phyloP scores from a whole-genome alignment of 352 stramenopile genomes.

The Phytophthora macrochlamydospora region DNA sequence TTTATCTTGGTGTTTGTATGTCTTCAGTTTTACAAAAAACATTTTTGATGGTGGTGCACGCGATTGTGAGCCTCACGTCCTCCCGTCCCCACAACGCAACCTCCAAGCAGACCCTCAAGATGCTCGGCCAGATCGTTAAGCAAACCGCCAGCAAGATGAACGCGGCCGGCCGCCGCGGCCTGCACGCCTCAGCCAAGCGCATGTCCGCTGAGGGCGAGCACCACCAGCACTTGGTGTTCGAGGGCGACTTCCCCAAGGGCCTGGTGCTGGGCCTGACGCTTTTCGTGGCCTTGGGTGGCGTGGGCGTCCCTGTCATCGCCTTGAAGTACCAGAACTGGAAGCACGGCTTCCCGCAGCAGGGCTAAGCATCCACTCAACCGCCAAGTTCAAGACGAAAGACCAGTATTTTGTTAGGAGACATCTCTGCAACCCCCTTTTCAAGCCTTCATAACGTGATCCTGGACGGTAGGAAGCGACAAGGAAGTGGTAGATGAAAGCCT shows the following conservation, averaged over 20 bases:
- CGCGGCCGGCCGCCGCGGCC: conserved; percentile 49
- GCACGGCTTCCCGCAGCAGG: conserved; percentile 83
- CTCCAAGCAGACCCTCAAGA: conserved; percentile 8
- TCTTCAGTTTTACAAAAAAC: too few relatives aligned
- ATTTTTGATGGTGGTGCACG: too few relatives aligned
- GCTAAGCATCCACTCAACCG: conserved; percentile 44
- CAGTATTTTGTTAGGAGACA: conserved; percentile 20
- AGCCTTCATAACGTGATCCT: conserved; percentile 14
- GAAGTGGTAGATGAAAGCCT: conserved; percentile 7
- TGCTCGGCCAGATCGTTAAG: conserved; percentile 76
- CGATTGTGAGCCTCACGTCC: not conserved
- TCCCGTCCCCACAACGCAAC: not conserved
- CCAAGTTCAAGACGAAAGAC: conserved; percentile 13
- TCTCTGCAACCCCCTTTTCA: not conserved
- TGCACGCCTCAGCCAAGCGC: conserved; percentile 73
- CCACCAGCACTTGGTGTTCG: conserved; percentile 88
- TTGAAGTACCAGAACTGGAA: conserved; percentile 91
- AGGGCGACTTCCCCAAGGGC: conserved; percentile 81
- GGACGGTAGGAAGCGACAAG: conserved; percentile 4
- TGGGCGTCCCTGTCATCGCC: conserved; percentile 64
- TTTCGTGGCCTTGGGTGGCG: conserved; percentile 69
- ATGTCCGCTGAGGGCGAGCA: conserved; percentile 77
- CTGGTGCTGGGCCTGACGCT: conserved; percentile 60
- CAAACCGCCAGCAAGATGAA: conserved; percentile 67
- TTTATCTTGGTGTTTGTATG: too few relatives aligned